A percentile compares a stretch with the other conserved stretches of the same genome.
phyloP scores from a whole-genome alignment of 345 rosid species.

The Psidium friedrichsthalianum region DNA sequence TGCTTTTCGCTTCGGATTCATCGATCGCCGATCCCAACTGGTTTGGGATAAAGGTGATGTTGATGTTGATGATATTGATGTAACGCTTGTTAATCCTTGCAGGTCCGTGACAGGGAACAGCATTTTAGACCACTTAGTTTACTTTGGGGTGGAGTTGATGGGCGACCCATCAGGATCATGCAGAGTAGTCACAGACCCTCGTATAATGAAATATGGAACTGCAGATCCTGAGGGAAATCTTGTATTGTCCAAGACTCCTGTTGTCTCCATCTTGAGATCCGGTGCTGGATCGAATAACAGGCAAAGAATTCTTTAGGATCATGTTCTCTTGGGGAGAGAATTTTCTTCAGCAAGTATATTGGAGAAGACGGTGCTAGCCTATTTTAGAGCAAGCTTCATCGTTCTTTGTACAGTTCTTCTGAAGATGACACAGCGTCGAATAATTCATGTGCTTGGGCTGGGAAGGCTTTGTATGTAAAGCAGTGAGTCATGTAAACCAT shows the following conservation, averaged over 20 bases:
- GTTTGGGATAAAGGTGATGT: too few species aligned
- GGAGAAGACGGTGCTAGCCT: neutral
- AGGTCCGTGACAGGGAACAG: conserved; percentile 80
- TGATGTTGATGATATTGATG: too few species aligned
- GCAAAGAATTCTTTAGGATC: neutral
- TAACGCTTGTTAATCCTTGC: conserved; percentile 1
- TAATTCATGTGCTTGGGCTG: neutral
- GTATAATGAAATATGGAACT: conserved; percentile 20
- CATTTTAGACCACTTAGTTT: conserved; percentile 63
- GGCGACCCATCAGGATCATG: conserved; percentile 58
- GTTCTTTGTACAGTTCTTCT: conserved; percentile 1
- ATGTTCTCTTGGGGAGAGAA: neutral
- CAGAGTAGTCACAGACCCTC: conserved; percentile 55
- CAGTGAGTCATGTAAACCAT: neutral
- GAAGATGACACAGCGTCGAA: neutral
- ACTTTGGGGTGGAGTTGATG: conserved; percentile 58
- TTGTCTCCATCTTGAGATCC: conserved; percentile 8
- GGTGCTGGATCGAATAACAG: neutral
- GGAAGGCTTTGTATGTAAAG: neutral
- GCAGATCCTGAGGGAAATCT: conserved; percentile 65
- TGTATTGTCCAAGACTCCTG: conserved; percentile 31
- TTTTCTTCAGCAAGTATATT: neutral
- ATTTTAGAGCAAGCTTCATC: neutral
- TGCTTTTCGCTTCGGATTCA: too few species aligned
- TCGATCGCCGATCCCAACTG: too few species aligned